Percentiles rank a stretch among this genome's conserved stretches.
phyloP scores from a whole-genome alignment of 352 stramenopile species.

The Phytophthora sp. region DNA sequence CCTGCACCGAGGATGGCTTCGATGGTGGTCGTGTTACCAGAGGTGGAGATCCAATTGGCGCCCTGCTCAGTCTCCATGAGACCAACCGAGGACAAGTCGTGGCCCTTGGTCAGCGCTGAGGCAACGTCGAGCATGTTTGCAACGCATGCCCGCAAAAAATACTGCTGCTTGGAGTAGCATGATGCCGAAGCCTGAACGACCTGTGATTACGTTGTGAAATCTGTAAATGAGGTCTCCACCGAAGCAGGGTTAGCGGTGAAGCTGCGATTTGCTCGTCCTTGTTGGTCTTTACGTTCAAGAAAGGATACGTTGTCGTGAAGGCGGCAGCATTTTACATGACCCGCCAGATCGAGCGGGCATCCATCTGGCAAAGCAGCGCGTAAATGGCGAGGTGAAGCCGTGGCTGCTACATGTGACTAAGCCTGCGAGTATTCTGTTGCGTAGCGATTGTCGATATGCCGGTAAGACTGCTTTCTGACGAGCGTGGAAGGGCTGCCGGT shows the following conservation, averaged over 20 bases:
- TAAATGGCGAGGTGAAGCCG: too few relatives aligned
- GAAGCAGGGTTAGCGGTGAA: background rate
- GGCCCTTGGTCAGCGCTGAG: conserved; percentile 23
- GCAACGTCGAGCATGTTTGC: background rate
- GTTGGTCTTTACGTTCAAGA: background rate
- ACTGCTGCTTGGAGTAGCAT: conserved; percentile 23
- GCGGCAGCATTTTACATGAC: conserved; percentile 6
- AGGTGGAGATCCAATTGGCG: conserved; percentile 32
- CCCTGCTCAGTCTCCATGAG: conserved; percentile 35
- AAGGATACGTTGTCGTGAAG: too few relatives aligned
- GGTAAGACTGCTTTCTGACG: too few relatives aligned
- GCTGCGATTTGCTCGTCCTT: background rate
- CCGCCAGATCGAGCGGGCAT: conserved; percentile 6
- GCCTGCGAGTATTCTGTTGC: too few relatives aligned
- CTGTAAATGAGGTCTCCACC: conserved; percentile 13
- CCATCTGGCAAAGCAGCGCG: too few relatives aligned
- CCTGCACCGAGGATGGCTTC: conserved; percentile 31
- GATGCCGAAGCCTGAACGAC: too few relatives aligned
- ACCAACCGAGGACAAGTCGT: conserved; percentile 31
- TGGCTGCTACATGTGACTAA: too few relatives aligned
- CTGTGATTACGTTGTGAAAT: background rate
- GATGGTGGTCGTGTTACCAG: conserved; percentile 21
- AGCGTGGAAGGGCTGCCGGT: too few relatives aligned
- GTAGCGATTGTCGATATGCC: too few relatives aligned
- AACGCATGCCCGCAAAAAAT: background rate